A percentile compares a stretch with the other conserved stretches of the same genome.
phyloP scores from a whole-genome alignment of 108 stramenopile genomes.

The Pseudonitzschia multiseries region DNA sequence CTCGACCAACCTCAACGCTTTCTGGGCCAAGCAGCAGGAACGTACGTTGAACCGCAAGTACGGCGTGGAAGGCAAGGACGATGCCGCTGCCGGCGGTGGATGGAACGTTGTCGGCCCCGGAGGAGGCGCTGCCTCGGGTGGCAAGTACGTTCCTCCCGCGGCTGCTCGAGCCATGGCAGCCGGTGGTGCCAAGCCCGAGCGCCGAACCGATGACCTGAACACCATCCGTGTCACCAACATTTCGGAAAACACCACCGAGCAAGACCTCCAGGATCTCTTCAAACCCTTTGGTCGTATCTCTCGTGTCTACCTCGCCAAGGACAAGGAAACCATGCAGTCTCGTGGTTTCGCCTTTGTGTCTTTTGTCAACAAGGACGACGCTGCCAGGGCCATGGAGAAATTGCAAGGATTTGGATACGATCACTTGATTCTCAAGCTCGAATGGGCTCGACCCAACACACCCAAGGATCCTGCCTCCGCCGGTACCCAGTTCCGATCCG shows the following conservation, averaged over 20 bases:
- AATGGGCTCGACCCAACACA: slow-evolving; percentile 97
- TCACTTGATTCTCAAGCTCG: slow-evolving; percentile 98
- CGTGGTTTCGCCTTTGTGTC: slow-evolving; percentile 97
- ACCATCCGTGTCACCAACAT: slow-evolving; percentile 98
- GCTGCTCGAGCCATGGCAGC: slow-evolving; percentile 50
- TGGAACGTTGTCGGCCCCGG: slow-evolving; percentile 74
- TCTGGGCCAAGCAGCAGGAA: slow-evolving; percentile 89
- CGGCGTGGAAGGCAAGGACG: slow-evolving; percentile 64
- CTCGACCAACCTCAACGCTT: slow-evolving; percentile 82
- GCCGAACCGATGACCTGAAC: slow-evolving; percentile 88
- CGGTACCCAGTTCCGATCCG: slow-evolving; percentile 81
- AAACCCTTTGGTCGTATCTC: slow-evolving; percentile 92
- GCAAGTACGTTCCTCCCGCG: slow-evolving; percentile 83
- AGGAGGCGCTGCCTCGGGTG: slow-evolving; percentile 47
- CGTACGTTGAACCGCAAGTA: slow-evolving; percentile 88
- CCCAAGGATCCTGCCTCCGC: slow-evolving; percentile 81
- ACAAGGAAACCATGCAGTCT: slow-evolving; percentile 90
- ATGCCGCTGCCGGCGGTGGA: slow-evolving; percentile 56
- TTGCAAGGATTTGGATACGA: slow-evolving; percentile 97
- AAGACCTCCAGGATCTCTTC: slow-evolving; percentile 94
- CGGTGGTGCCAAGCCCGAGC: slow-evolving; percentile 50
- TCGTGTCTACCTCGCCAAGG: slow-evolving; percentile 96
- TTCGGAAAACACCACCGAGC: slow-evolving; percentile 95
- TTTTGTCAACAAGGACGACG: slow-evolving; percentile 90
- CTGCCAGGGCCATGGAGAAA: slow-evolving; percentile 91